These are phyloP conservation scores for Linnemannia exigua DNA, from an alignment of 192 early-diverging fungal genomes.

Conservation along the genomic window DNA sequence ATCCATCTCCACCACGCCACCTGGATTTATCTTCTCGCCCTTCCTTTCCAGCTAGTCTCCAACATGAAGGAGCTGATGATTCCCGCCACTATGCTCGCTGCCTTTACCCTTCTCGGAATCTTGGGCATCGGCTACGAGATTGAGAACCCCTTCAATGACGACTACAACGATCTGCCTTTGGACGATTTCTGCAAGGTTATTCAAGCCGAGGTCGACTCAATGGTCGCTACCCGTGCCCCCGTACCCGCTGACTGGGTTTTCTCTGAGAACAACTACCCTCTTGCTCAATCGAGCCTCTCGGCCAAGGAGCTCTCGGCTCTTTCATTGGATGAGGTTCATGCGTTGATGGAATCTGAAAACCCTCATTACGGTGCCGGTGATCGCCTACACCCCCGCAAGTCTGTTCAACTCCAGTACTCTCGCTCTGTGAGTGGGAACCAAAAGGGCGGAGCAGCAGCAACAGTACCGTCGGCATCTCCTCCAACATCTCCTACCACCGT, in stretches of 20 bases:
- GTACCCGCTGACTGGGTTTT: slow-evolving; percentile 22
- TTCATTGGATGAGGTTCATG: slow-evolving; percentile 18
- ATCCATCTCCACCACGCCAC: slow-evolving; percentile 88
- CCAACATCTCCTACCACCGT: background rate
- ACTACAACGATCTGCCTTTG: slow-evolving; percentile 77
- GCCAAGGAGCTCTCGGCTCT: slow-evolving; percentile 18
- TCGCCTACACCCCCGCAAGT: background rate
- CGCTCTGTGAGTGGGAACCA: background rate
- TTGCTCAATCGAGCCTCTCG: slow-evolving; percentile 9
- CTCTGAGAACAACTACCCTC: slow-evolving; percentile 26
- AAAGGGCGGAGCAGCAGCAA: background rate
- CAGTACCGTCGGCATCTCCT: background rate
- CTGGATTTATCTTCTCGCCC: slow-evolving; percentile 74
- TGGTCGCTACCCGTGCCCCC: slow-evolving; percentile 31
- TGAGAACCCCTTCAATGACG: slow-evolving; percentile 91
- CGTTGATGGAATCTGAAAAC: slow-evolving; percentile 6
- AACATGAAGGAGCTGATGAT: slow-evolving; percentile 68
- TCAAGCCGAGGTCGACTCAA: slow-evolving; percentile 19
- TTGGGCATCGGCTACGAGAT: slow-evolving; percentile 87
- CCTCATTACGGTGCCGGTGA: background rate
- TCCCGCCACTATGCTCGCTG: slow-evolving; percentile 71
- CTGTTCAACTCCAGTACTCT: background rate
- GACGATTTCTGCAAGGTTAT: slow-evolving; percentile 64
- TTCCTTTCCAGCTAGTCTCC: slow-evolving; percentile 85
- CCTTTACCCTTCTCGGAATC: slow-evolving; percentile 86